Conservation (phyloP, 2,329 filamentous ascomycete species). For the Pseudogymnoascus verrucosus region DNA sequence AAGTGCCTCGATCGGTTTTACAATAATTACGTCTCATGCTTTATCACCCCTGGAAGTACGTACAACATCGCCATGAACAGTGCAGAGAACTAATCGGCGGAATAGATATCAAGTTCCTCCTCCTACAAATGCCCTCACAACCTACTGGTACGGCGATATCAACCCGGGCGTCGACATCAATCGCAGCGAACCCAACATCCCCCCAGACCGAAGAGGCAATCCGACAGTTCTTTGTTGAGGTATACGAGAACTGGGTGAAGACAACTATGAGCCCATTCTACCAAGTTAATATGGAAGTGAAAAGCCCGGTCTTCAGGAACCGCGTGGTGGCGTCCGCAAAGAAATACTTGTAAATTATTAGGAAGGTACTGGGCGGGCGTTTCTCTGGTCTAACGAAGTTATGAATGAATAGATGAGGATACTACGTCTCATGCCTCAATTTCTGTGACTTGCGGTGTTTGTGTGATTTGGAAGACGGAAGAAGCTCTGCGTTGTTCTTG, state of each 20-base stretch:
- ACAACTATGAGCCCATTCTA: conserved; percentile 97
- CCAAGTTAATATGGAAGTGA: conserved; percentile 72
- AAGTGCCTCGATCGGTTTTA: conserved; percentile 97
- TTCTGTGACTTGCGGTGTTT: not conserved
- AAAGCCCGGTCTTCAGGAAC: conserved; percentile 75
- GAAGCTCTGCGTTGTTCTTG: not conserved
- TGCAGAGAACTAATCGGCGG: not conserved
- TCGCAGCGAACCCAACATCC: conserved; percentile 76
- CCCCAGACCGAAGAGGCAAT: conserved; percentile 93
- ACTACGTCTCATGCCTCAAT: not conserved
- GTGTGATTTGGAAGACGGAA: no score
- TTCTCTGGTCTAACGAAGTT: not conserved
- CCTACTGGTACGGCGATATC: conserved; percentile 35
- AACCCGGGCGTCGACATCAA: conserved; percentile 56
- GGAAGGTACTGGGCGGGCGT: not conserved
- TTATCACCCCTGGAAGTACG: conserved; percentile 73
- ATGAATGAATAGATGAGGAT: not conserved
- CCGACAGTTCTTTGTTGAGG: conserved; percentile 86
- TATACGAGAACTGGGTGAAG: conserved; percentile 96
- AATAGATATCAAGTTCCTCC: conserved; percentile 77
- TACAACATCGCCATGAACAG: conserved; percentile 3
- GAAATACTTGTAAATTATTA: conserved; percentile 63
- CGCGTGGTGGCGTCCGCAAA: conserved; percentile 80
- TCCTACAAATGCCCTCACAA: conserved; percentile 72
- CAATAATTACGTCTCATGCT: conserved; percentile 90